These are phyloP conservation scores for Penicillium thymicola DNA, from an alignment of 2,329 filamentous ascomycete species.

Conservation along the genomic window DNA sequence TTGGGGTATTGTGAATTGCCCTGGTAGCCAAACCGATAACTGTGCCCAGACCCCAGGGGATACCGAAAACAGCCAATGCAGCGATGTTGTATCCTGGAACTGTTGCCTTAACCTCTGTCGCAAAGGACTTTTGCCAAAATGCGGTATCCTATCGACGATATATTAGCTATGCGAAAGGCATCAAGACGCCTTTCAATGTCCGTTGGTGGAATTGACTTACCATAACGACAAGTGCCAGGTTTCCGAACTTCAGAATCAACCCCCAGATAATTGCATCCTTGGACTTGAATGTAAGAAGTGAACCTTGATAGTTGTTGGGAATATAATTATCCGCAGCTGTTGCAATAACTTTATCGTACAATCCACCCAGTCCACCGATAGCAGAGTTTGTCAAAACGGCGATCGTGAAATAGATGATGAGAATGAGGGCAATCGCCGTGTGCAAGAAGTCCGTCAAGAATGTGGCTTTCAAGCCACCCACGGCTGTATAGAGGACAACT, in stretches of 20 bases:
- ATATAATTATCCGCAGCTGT: constrained; percentile 44
- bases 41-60: constrained; percentile 49
- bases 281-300: constrained; percentile 50
- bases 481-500: constrained; percentile 49
- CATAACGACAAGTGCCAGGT: constrained; percentile 51
- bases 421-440: constrained; percentile 47
- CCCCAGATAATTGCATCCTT: constrained; percentile 45
- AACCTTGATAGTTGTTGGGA: constrained; percentile 47
- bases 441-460: constrained; percentile 51
- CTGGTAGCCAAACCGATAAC: constrained; percentile 47
- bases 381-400: constrained; percentile 43
- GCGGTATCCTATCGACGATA: constrained; percentile 41
- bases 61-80: constrained; percentile 45
- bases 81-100: constrained; percentile 50
- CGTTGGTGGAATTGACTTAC: constrained; percentile 19
- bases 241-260: constrained; percentile 50
- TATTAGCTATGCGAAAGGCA: not conserved
- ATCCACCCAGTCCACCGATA: constrained; percentile 42
- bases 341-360: constrained; percentile 49
- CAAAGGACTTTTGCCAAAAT: constrained; percentile 55
- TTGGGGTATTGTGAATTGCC: constrained; percentile 46
- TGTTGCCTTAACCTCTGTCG: constrained; percentile 47
- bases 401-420: constrained; percentile 50
- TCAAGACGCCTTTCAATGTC: too few species aligned
- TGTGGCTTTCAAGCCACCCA: constrained; percentile 50